Evolutionary conservation across 2,329 filamentous ascomycete genomes (phyloP).

Genomic region (Cladorrhinum sp.): DNA sequence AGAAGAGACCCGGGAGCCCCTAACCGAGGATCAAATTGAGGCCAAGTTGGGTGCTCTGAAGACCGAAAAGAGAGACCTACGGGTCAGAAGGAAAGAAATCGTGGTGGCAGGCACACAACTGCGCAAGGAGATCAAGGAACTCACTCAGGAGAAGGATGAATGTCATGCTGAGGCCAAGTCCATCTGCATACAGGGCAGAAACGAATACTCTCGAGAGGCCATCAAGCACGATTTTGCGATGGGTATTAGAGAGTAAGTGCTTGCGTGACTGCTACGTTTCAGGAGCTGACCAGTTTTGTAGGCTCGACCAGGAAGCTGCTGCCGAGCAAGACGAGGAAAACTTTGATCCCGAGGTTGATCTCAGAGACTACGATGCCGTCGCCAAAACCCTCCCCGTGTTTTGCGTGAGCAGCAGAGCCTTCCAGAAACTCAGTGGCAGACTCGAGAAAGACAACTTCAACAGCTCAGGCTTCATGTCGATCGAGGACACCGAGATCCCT

Average conservation of each 20-base stretch:
- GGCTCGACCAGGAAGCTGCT: constrained; percentile 52
- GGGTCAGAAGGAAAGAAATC: constrained; percentile 20
- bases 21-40: constrained; percentile 24
- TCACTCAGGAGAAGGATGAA: constrained; percentile 24
- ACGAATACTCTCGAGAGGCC: constrained; percentile 52
- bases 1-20: neutral
- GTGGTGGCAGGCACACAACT: constrained; percentile 10
- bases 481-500: constrained; percentile 58
- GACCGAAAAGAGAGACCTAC: constrained; percentile 22
- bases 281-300: no score
- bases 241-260: constrained; percentile 53
- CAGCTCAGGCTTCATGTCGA: constrained; percentile 45
- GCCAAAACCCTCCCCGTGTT: constrained; percentile 58
- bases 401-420: constrained; percentile 60
- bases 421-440: constrained; percentile 58
- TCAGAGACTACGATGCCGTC: constrained; percentile 57
- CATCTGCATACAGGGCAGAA: constrained; percentile 53
- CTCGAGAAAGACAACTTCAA: constrained; percentile 51
- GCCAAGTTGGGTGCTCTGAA: constrained; percentile 34
- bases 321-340: constrained; percentile 51
- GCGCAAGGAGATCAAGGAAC: constrained; percentile 26
- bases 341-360: constrained; percentile 53
- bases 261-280: no score
- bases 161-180: constrained; percentile 31
- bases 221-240: constrained; percentile 60